phyloP scores from a whole-genome alignment of 2,329 filamentous ascomycete genomes.

The Phyllosticta capitalensis region DNA sequence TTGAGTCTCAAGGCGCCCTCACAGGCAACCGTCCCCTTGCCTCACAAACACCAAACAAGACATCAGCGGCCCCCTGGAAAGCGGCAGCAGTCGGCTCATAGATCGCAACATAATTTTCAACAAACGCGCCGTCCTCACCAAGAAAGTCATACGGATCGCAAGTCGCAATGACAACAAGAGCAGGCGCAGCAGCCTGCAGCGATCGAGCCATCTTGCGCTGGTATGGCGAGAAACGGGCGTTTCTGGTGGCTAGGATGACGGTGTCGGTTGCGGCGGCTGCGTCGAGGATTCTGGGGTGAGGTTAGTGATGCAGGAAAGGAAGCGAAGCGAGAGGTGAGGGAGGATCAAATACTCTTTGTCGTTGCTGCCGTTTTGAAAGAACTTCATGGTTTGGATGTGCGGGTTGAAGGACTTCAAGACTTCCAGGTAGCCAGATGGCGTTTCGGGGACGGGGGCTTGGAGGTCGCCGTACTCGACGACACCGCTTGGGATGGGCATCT shows the following conservation, averaged over 20 bases:
- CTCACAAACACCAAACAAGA: background rate
- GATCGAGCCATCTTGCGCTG: background rate
- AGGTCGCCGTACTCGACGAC: slow-evolving; percentile 1
- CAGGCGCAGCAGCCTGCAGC: background rate
- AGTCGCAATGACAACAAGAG: slow-evolving; percentile 1
- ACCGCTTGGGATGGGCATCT: background rate
- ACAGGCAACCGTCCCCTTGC: background rate
- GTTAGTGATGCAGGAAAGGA: background rate
- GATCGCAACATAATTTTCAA: slow-evolving; percentile 1
- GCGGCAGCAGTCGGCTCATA: slow-evolving; percentile 6
- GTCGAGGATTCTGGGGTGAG: background rate
- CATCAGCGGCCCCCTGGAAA: background rate
- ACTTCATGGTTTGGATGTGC: background rate
- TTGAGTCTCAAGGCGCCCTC: no score
- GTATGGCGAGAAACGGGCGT: background rate
- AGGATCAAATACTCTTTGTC: background rate
- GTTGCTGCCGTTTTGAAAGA: background rate
- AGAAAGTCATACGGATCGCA: slow-evolving; percentile 11
- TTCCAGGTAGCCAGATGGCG: background rate
- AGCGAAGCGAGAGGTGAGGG: background rate
- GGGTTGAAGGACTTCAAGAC: background rate
- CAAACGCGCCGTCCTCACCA: background rate
- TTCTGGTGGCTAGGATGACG: slow-evolving; percentile 2
- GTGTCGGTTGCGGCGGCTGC: background rate
- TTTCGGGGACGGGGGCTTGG: background rate